Conservation (phyloP, 805 yeast species). For the Spathaspora hagerdaliae region DNA sequence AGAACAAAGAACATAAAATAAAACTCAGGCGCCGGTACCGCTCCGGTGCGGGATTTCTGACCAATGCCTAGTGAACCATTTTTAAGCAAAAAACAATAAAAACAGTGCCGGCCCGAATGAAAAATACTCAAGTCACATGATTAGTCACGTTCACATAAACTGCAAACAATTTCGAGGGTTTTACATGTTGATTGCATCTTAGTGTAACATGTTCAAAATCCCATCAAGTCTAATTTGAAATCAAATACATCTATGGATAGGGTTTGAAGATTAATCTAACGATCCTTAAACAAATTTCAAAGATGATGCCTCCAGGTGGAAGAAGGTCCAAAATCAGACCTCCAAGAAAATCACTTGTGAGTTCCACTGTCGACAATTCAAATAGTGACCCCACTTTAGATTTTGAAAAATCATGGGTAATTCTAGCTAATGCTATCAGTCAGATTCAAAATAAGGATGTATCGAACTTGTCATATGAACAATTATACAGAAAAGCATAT, state of each 20-base stretch:
- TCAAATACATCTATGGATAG: too few species aligned
- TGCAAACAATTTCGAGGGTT: neutral
- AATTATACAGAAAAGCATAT: constrained; percentile 75
- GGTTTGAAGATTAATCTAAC: too few species aligned
- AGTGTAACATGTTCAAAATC: too few species aligned
- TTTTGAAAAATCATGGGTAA: constrained; percentile 64
- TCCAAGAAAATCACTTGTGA: constrained; percentile 45
- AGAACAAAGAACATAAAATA: neutral
- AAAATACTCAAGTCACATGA: neutral
- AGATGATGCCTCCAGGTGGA: constrained; percentile 13
- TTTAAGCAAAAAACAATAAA: neutral
- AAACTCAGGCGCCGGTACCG: constrained; percentile 9
- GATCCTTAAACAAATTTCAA: too few species aligned
- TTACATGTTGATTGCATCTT: neutral
- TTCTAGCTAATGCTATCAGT: constrained; percentile 60
- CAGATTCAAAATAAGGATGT: constrained; percentile 74
- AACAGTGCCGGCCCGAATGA: neutral
- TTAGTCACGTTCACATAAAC: neutral
- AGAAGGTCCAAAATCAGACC: constrained; percentile 61
- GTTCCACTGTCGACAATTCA: constrained; percentile 15
- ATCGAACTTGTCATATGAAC: constrained; percentile 73
- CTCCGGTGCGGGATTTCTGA: constrained; percentile 4
- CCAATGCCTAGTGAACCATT: neutral
- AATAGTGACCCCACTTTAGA: constrained; percentile 36
- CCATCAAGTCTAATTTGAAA: too few species aligned